Conservation (phyloP, 768 basidiomycete species). For the Podaxis mareebaensis region DNA sequence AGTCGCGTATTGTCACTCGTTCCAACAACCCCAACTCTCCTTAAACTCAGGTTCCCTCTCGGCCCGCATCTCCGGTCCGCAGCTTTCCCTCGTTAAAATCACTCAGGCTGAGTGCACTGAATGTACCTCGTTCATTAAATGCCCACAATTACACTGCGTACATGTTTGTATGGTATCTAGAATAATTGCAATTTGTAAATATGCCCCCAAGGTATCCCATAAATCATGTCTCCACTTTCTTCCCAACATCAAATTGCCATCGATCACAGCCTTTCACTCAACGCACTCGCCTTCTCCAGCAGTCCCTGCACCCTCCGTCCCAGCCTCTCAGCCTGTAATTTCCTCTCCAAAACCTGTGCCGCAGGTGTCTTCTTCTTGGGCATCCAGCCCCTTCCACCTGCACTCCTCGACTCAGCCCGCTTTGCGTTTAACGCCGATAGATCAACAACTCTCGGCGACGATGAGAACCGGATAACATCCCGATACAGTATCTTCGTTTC, state of each 20-base stretch:
- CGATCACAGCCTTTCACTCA: conserved; percentile 21
- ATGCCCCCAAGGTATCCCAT: background rate
- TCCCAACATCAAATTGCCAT: too few relatives aligned
- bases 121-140: background rate
- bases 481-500: conserved; percentile 87
- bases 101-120: background rate
- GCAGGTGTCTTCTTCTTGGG: conserved; percentile 81
- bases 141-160: background rate
- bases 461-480: conserved; percentile 86
- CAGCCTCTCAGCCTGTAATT: conserved; percentile 73
- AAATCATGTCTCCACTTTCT: background rate
- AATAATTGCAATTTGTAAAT: background rate
- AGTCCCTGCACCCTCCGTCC: conserved; percentile 69
- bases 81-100: background rate
- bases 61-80: background rate
- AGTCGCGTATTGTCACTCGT: conserved; percentile 8
- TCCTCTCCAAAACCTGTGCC: conserved; percentile 77
- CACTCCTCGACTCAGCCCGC: conserved; percentile 43
- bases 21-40: conserved; percentile 5
- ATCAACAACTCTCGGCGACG: conserved; percentile 84
- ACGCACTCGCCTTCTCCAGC: conserved; percentile 60
- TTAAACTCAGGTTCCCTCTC: conserved; percentile 9
- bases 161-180: conserved; percentile 1
- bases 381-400: conserved; percentile 65
- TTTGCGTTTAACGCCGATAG: conserved; percentile 61